Base-by-base conservation (phyloP, 805 yeast species). In the Candida dajiaensis region DNA sequence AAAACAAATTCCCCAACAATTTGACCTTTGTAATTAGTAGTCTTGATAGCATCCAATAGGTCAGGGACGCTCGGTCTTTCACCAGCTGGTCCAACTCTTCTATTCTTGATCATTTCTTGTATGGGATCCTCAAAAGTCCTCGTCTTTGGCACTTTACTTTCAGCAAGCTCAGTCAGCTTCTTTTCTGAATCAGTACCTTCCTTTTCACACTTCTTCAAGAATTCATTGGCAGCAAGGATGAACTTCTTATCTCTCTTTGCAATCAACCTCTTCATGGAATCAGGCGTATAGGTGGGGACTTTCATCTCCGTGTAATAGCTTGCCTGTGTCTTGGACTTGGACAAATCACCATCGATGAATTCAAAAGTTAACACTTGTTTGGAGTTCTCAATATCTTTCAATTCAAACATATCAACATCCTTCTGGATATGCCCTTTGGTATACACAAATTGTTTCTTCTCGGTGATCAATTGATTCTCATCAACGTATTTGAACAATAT, bases 401-500 rank as follows among this genome's bases (percentile, higher is more conserved):
- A 64, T 40, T 76, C 70, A 46, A 71, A 77, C 37, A 77, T 68
- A 57, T 78, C 84, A 11, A 68, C 65, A 37, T 78, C 80, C 40
- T 77, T 76, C 54, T 80, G 83, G 37, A 77, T 70, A 43, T 69
- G 81, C 3, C 85, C 85, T 39, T 64, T 61, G 4, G 65, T 62
- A 53, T 65, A 68, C 39, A 61, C 63, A 52, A 64, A 67, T 37
- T 61, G 61, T 50, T 68, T 68, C 31, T 66, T 59, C 48, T 68
- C 73, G 3, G 63, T 58, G 6, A 61, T 62, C 11, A 81, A 58
- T 54, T 82, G 90, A 56, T 83, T 83, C 59, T 84, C 89, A 61
- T 90, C 96, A 39, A 85, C 81, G 61, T 86, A 90, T 43, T 80
- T 85, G 56, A 82, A 81, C 2, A 80, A 67, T 12, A 86, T 77